Base-by-base conservation (phyloP, 2,329 filamentous ascomycete species). In the Cladosporium sp. region DNA sequence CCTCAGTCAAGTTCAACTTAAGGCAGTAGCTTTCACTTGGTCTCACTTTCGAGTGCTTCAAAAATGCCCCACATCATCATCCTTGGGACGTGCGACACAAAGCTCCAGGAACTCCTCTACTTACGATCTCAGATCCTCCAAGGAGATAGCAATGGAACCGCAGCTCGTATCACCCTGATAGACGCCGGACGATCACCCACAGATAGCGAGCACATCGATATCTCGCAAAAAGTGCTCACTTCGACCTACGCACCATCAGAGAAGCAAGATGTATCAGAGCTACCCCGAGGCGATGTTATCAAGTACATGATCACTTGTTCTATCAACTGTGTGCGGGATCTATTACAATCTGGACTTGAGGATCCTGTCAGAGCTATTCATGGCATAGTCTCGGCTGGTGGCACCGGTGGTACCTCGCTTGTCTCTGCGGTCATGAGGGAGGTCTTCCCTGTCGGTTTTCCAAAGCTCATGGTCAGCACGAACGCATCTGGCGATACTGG, bases 401-500 rank as follows among this genome's bases (percentile, higher is more conserved):
- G 89, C 0, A 89, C 86, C 0, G 83, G 86, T 26, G 70, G 87
- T 0, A 90, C 88, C 0, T 84, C 85, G 2, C 80, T 91, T 12
- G 83, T 84, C 0, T 82, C 88, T 0, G 78, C 83, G 0, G 82
- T 87, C 0, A 90, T 91, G 88, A 80, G 86, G 16, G 77, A 83
- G 1, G 83, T 81, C 0, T 73, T 89, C 0, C 88, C 89, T 0
- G 80, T 91, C 14, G 88, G 88, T 0, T 84, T 91, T 60, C 89
- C 89, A 0, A 91, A 91, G 71, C 69, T 91, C 53, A 88, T 91
- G 62, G 86, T 91, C 2, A 89, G 86, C 26, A 91, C 89, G 0
- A 85, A 91, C 70, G 88, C 88, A 0, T 88, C 86, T 35, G 88
- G 89, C 2, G 86, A 91, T 68, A 86, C 87, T 1, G 83, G 82